Percentiles rank a stretch among this genome's conserved stretches.
Evolutionary conservation across 371 early-diverging fungal species (phyloP).

Genomic region (Mortierella polycephala): DNA sequence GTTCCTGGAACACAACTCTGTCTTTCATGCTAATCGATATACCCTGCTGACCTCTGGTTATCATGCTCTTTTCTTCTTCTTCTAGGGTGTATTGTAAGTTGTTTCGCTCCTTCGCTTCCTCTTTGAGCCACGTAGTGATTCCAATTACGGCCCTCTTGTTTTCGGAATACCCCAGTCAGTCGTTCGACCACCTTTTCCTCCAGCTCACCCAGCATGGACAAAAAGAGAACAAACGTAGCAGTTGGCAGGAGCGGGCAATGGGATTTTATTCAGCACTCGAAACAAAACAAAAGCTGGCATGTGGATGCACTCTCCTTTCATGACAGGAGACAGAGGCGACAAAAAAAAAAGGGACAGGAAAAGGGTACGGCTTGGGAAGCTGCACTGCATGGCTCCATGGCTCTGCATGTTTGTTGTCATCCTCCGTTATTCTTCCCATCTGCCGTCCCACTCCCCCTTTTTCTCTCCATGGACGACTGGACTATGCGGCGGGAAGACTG

Average conservation of each 20-base stretch:
- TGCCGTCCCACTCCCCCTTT: too few species aligned
- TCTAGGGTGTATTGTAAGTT: constrained; percentile 55
- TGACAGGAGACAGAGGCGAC: constrained; percentile 13
- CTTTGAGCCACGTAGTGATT: too few species aligned
- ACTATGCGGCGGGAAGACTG: too few species aligned
- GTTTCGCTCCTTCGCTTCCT: neutral
- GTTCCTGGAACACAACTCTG: neutral
- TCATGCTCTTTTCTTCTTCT: neutral
- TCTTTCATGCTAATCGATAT: too few species aligned
- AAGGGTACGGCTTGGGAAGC: neutral
- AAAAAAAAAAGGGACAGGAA: neutral
- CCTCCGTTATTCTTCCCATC: neutral
- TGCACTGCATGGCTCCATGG: constrained; percentile 1
- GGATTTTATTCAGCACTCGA: neutral
- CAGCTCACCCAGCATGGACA: too few species aligned
- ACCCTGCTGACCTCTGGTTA: too few species aligned
- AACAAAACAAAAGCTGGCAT: neutral
- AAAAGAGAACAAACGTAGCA: too few species aligned
- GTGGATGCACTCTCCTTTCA: constrained; percentile 1
- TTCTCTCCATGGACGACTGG: too few species aligned
- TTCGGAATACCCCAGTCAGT: too few species aligned
- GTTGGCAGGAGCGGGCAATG: neutral
- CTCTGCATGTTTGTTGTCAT: neutral
- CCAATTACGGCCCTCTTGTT: too few species aligned
- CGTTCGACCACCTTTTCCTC: too few species aligned